phyloP scores from a whole-genome alignment of 257 asterid genomes.

The Forsythia viridissima region DNA sequence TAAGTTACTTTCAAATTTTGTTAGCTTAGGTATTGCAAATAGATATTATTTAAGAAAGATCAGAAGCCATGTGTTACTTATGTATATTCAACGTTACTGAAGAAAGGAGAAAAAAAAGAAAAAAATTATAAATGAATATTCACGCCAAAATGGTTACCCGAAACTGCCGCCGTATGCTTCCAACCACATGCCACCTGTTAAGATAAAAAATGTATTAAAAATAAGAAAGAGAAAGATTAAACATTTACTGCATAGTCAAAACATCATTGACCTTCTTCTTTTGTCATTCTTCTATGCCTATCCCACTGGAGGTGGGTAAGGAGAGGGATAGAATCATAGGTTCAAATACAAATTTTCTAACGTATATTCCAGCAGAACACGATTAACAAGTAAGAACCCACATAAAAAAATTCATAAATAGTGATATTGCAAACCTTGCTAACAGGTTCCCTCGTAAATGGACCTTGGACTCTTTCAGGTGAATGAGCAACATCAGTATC shows the following conservation, averaged over 20 bases:
- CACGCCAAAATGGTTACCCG: constrained; percentile 56
- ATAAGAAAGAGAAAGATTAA: constrained; percentile 4
- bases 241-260: constrained; percentile 2
- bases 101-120: neutral
- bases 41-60: neutral
- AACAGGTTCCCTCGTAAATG: constrained; percentile 64
- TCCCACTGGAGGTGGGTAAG: neutral
- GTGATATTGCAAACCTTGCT: constrained; percentile 56
- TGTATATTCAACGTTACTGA: neutral
- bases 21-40: constrained; percentile 1
- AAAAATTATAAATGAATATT: constrained; percentile 1
- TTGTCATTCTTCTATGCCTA: constrained; percentile 4
- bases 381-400: neutral
- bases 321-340: neutral
- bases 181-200: constrained; percentile 94
- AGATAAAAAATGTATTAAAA: constrained; percentile 13
- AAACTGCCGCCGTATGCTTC: constrained; percentile 97
- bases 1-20: neutral
- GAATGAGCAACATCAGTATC: constrained; percentile 61
- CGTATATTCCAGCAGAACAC: constrained; percentile 12
- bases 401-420: neutral
- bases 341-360: neutral
- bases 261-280: constrained; percentile 1
- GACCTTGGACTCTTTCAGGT: constrained; percentile 92
- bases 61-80: neutral